Base-by-base conservation (phyloP, 2,329 filamentous ascomycete species). In the Talaromyces sp. region DNA sequence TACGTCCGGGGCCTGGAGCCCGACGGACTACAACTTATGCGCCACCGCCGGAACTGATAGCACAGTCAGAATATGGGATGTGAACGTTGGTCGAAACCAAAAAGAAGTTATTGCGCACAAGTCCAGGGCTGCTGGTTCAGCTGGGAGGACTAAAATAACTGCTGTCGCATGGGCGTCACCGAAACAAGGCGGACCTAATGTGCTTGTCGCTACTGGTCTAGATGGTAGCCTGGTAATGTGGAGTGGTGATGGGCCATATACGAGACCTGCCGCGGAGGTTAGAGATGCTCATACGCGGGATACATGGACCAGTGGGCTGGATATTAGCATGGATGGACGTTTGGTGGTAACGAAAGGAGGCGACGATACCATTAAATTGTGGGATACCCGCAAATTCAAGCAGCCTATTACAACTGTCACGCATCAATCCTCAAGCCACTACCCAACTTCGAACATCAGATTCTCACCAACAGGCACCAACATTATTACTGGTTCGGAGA, bases 331-430 rank as follows among this genome's bases (percentile, higher is more conserved):
- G 0, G 95, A 98, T 75, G 95, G 95, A 10, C 87, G 94, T 65
- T 89, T 97, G 81, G 87, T 98, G 3, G 90, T 97, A 8, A 97
- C 93, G 0, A 85, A 93, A 70, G 95, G 95, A 63, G 94, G 93
- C 60, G 95, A 99, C 77, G 88, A 96, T 74, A 85, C 90, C 1
- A 94, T 99, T 77, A 98, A 98, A 79, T 84, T 97, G 1, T 99
- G 95, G 95, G 95, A 99, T 75, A 96, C 90, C 3, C 88, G 95
- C 65, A 98, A 97, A 74, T 96, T 99, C 83, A 98, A 95, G 75
- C 84, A 90, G 65, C 92, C 95, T 3, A 85, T 99, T 14, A 91
- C 92, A 57, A 91, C 88, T 1, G 87, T 92, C 16, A 81, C 88
- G 6, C 93, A 97, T 76, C 78, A 86, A 1, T 96, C 94, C 14